Conservation (phyloP, 768 basidiomycete species). For the Lentinula sp. region DNA sequence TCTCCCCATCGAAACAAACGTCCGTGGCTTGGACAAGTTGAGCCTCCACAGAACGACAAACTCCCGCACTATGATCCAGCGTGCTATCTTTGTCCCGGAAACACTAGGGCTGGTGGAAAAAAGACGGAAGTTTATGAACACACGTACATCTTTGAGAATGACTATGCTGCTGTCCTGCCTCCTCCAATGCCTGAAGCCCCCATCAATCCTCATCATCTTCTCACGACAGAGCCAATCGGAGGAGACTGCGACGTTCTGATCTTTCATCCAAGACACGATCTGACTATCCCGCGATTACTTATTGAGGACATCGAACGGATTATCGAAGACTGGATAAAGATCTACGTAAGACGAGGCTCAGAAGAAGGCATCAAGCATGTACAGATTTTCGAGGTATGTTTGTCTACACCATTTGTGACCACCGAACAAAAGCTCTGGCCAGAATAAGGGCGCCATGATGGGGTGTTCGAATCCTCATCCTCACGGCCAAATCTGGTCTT, state of each 20-base stretch:
- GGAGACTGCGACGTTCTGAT: constrained; percentile 87
- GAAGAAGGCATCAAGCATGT: constrained; percentile 73
- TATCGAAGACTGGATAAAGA: constrained; percentile 65
- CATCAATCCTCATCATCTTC: constrained; percentile 48
- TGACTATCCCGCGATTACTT: constrained; percentile 69
- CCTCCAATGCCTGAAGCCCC: constrained; percentile 52
- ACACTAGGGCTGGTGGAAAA: constrained; percentile 65
- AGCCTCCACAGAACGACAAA: constrained; percentile 45
- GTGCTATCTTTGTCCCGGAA: constrained; percentile 89
- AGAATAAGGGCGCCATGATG: constrained; percentile 95
- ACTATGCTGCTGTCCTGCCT: constrained; percentile 76
- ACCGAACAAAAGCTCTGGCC: constrained; percentile 6
- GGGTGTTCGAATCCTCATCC: constrained; percentile 94
- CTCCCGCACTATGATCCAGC: constrained; percentile 62
- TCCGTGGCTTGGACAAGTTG: constrained; percentile 88
- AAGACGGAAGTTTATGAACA: constrained; percentile 62
- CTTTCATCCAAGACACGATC: constrained; percentile 82
- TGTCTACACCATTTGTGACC: neutral
- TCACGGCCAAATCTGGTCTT: constrained; percentile 86
- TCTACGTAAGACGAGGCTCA: constrained; percentile 54
- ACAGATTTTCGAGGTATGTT: constrained; percentile 81
- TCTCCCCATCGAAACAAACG: constrained; percentile 88
- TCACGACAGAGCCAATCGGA: constrained; percentile 60
- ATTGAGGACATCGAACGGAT: constrained; percentile 54
- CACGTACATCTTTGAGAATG: constrained; percentile 73